Percentiles rank a stretch among this genome's conserved stretches.
Conservation (phyloP, 331 rosid genomes). For the Erythrophleum ivorense region DNA sequence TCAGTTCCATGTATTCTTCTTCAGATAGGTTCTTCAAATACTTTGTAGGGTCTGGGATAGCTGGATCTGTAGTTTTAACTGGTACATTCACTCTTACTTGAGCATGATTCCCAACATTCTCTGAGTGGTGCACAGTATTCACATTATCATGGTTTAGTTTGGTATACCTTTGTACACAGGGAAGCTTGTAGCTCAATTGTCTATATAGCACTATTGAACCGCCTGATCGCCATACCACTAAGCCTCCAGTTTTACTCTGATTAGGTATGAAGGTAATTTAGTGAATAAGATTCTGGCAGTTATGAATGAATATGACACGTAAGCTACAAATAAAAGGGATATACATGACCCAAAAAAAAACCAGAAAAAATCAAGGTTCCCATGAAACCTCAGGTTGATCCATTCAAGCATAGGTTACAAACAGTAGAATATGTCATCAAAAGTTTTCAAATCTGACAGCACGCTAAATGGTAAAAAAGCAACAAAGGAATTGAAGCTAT, state of each 20-base stretch:
- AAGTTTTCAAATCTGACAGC: background rate
- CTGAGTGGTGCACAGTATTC: constrained; percentile 29
- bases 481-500: background rate
- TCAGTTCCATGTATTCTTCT: constrained; percentile 63
- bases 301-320: constrained; percentile 7
- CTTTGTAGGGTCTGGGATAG: constrained; percentile 47
- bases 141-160: constrained; percentile 41
- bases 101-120: constrained; percentile 39
- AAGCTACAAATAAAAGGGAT: background rate
- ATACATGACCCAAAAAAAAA: constrained; percentile 4
- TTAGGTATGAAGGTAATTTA: constrained; percentile 35
- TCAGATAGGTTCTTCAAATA: constrained; percentile 61
- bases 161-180: constrained; percentile 60
- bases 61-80: constrained; percentile 40
- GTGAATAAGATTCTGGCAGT: constrained; percentile 40
- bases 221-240: constrained; percentile 94
- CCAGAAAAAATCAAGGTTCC: constrained; percentile 10
- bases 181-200: constrained; percentile 81
- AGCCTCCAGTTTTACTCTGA: constrained; percentile 87
- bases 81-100: constrained; percentile 35
- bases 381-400: background rate
- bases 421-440: background rate
- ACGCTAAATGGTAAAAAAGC: background rate
- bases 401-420: constrained; percentile 15
- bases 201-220: constrained; percentile 83